Evolutionary conservation across 2,329 filamentous ascomycete genomes (phyloP), one percentile per base, ranked within the genome.

Genomic region (Pseudopithomyces chartarum): DNA sequence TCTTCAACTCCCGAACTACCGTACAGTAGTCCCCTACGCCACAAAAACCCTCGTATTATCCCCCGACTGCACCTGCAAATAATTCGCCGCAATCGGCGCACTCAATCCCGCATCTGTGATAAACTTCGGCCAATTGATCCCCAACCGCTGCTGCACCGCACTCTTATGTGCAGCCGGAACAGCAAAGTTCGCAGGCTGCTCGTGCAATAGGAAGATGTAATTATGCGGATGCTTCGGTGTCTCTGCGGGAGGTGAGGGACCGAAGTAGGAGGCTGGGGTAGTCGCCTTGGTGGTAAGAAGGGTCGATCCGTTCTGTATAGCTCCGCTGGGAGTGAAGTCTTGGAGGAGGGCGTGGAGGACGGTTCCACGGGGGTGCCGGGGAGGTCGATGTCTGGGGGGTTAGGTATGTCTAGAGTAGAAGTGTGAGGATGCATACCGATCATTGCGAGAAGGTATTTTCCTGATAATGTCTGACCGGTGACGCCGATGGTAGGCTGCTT

Each of bases 191-290:
- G 45, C 68, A 0, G 70, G 69, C 56, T 73, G 70, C 44, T 62
- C 58, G 40, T 71, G 69, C 52, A 73, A 53, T 43, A 73, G 22
- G 43, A 72, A 69, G 3, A 73, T 57, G 58, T 73, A 73, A 52
- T 69, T 66, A 54, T 73, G 70, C 10, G 70, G 69, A 50, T 66
- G 60, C 13, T 65, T 54, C 2, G 70, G 68, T 2, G 54, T 60
- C 39, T 71, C 69, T 12, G 68, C 66, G 0, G 68, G 68, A 6
- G 70, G 70, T 7, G 68, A 64, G 46, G 70, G 70, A 8, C 68
- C 69, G 19, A 72, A 68, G 61, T 73, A 73, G 11, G 67, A 67
- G 1, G 66, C 59, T 1, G 69, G 69, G 0, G 54, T 58, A 2
- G 67, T 71, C n/a, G 68, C 66, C 48, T 58, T 67, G 7, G 69